A percentile compares a stretch with the other conserved stretches of the same genome.
phyloP scores from a whole-genome alignment of 805 yeast species.

The Spathaspora sp. region DNA sequence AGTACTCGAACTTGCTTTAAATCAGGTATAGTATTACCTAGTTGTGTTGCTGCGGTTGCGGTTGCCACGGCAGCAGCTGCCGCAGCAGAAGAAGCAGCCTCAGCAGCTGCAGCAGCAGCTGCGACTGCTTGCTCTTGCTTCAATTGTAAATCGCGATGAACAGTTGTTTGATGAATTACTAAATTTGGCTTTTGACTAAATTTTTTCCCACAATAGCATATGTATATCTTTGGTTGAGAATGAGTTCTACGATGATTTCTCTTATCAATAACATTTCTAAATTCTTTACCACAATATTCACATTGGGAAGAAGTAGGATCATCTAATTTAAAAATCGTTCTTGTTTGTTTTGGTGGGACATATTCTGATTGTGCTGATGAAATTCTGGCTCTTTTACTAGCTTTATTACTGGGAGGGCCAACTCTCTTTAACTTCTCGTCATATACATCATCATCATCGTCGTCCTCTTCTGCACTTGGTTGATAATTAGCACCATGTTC shows the following conservation, averaged over 20 bases:
- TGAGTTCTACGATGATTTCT: constrained; percentile 10
- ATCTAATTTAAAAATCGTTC: constrained; percentile 2
- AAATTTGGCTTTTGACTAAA: constrained; percentile 12
- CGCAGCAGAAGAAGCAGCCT: background rate
- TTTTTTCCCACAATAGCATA: constrained; percentile 11
- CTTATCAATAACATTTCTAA: constrained; percentile 8
- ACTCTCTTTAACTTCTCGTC: background rate
- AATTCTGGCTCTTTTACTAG: background rate
- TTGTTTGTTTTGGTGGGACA: background rate
- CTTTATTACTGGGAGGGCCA: background rate
- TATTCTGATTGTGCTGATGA: background rate
- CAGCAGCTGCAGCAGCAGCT: background rate
- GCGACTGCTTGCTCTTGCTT: background rate
- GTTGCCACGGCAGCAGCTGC: background rate
- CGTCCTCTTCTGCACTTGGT: constrained; percentile 5
- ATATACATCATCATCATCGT: constrained; percentile 2
- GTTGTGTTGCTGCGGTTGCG: background rate
- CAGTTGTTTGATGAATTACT: constrained; percentile 7
- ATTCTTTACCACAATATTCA: constrained; percentile 9
- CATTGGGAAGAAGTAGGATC: constrained; percentile 4
- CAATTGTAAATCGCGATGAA: constrained; percentile 11
- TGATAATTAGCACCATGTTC: constrained; percentile 3
- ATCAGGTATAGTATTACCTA: background rate
- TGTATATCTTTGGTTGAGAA: constrained; percentile 9
- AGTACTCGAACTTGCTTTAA: constrained; percentile 10